Evolutionary conservation across 1,139 yeast species (phyloP).

Genomic region (Saccharomyces hybrid): DNA sequence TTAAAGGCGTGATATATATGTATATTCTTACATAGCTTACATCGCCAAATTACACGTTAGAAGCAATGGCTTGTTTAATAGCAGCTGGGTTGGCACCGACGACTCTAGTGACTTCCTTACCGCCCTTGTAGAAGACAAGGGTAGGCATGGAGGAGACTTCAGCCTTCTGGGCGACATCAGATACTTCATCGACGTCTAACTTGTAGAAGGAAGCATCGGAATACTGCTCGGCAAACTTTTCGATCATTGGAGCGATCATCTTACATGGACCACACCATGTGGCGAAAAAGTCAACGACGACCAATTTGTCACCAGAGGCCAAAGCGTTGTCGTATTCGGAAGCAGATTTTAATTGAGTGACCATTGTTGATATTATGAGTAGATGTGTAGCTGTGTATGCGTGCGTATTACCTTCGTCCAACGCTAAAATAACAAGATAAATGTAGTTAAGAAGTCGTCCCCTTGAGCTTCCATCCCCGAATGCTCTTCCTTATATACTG

Average conservation of each 20-base stretch:
- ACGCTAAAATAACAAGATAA: not conserved
- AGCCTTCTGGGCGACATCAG: slow-evolving; percentile 65
- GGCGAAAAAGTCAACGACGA: slow-evolving; percentile 88
- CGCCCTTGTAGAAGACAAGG: slow-evolving; percentile 66
- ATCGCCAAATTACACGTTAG: slow-evolving; percentile 39
- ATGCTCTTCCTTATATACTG: not conserved
- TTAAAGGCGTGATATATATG: not conserved
- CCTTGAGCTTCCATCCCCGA: not conserved
- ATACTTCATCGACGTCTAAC: slow-evolving; percentile 75
- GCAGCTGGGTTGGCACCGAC: slow-evolving; percentile 85
- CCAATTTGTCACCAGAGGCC: slow-evolving; percentile 48
- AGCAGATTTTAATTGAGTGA: slow-evolving; percentile 39
- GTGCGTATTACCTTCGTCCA: not conserved
- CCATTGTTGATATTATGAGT: slow-evolving; percentile 31
- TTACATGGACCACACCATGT: slow-evolving; percentile 98
- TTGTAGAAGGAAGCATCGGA: slow-evolving; percentile 63
- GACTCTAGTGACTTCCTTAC: slow-evolving; percentile 62
- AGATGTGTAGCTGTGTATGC: slow-evolving; percentile 7
- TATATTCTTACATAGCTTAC: slow-evolving; percentile 4
- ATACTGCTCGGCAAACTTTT: slow-evolving; percentile 57
- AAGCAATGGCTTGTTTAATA: slow-evolving; percentile 60
- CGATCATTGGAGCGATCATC: slow-evolving; percentile 86
- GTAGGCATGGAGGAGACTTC: slow-evolving; percentile 89
- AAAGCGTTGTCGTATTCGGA: slow-evolving; percentile 60
- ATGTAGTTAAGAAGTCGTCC: not conserved